Base-by-base conservation (phyloP, 305 asterid genomes). In the Ilex paraguariensis region DNA sequence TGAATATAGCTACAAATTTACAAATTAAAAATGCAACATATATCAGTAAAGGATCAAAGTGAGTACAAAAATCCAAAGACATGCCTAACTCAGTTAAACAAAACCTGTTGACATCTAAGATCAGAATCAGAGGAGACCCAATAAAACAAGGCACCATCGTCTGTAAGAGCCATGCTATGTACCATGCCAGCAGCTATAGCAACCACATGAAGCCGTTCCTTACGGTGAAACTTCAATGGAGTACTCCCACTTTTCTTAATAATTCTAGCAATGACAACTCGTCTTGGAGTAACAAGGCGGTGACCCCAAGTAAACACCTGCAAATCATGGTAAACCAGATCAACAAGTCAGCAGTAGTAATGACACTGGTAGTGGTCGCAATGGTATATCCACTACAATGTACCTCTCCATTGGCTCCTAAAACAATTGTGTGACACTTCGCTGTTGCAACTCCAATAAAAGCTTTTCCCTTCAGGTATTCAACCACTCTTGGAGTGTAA, bases 271-370 rank as follows among this genome's bases (percentile, higher is more conserved):
- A 91, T 69, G 39, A 87, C 73, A 40, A 94, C 95, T 50, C 99
- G 95, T 62, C 80, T 85, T 13, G 99, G 98, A 67, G 82, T 84
- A 64, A 94, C 99, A 66, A 91, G 91, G 51, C 94, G 89, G 75
- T 91, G 98, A 66, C 99, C 99, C 99, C 99, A 91, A 60, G 97
- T 91, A 73, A 83, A 94, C 21, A 94, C 96, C 98, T 91, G 79
- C 55, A 77, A 78, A 48, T 52, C 62, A 63, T 54, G 56, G 77
- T 30, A 42, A 32, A 64, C 13, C 57, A 54, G 31, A 5, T 4
- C 32, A 15, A n/a, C 11, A 7, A 54, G 11, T 54, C n/a, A 16
- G 56, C 42, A 36, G 9, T 36, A 21, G 42, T 4, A 36, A 36
- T 36, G 42, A 8, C 9, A 36, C 7, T 36, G 6, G 1, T 36